These are phyloP conservation scores for Fusarium longipes DNA, from an alignment of 2,329 filamentous ascomycete species.

Conservation along the genomic window DNA sequence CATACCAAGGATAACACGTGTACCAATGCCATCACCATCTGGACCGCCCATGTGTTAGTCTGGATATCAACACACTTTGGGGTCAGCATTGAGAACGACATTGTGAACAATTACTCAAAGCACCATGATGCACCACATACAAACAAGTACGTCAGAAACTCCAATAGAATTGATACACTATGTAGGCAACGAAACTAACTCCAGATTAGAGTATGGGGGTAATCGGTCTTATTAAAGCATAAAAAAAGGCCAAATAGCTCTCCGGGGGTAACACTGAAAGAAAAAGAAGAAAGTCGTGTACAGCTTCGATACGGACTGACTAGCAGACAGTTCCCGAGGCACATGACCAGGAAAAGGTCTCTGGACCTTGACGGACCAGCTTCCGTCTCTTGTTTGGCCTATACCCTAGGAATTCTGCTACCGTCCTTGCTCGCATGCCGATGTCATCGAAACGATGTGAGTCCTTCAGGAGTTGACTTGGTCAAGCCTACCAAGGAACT, in stretches of 20 bases:
- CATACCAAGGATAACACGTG: neutral
- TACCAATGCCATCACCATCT: neutral
- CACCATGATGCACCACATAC: neutral
- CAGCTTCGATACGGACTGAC: conserved; percentile 33
- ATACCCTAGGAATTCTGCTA: conserved; percentile 20
- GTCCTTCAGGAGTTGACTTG: conserved; percentile 31
- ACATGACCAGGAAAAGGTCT: conserved; percentile 23
- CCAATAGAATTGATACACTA: conserved; percentile 43
- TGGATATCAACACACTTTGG: neutral
- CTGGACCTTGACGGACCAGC: conserved; percentile 1
- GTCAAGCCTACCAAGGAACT: conserved; percentile 31
- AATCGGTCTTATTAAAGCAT: conserved; percentile 55
- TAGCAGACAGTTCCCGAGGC: conserved; percentile 5
- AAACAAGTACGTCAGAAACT: conserved; percentile 33
- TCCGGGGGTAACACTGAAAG: conserved; percentile 53
- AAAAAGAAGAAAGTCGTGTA: conserved; percentile 50
- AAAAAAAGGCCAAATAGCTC: conserved; percentile 53
- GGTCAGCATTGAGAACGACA: neutral
- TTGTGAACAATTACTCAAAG: neutral
- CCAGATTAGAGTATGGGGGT: conserved; percentile 49
- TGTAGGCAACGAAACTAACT: conserved; percentile 47
- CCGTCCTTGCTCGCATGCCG: conserved; percentile 40
- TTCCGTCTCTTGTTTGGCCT: neutral
- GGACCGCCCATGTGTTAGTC: neutral
- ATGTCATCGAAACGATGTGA: conserved; percentile 37